Percentiles rank a stretch among this genome's conserved stretches.
Evolutionary conservation across 345 rosid genomes (phyloP).

Genomic region (Gossypium bickii): DNA sequence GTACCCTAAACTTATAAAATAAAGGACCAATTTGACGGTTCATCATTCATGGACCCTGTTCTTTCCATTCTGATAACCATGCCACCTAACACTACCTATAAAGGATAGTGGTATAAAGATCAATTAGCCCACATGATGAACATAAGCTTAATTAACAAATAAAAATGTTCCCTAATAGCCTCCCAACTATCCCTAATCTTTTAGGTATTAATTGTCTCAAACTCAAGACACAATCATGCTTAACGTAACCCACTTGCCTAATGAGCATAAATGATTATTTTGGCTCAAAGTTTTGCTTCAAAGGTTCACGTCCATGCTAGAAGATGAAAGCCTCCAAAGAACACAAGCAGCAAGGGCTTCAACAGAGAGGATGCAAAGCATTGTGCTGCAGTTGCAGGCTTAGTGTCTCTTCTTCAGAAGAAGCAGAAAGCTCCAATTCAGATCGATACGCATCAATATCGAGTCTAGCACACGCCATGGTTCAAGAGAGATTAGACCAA

Average conservation of each 20-base stretch:
- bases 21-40: neutral
- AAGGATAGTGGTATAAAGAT: slow-evolving; percentile 23
- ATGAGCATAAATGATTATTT: slow-evolving; percentile 31
- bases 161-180: slow-evolving; percentile 35
- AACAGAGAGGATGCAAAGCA: slow-evolving; percentile 48
- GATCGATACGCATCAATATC: slow-evolving; percentile 52
- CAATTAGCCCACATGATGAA: slow-evolving; percentile 29
- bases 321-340: slow-evolving; percentile 31
- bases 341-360: slow-evolving; percentile 41
- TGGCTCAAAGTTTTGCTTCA: slow-evolving; percentile 21
- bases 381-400: slow-evolving; percentile 73
- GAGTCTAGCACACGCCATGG: slow-evolving; percentile 78
- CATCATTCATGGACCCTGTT: slow-evolving; percentile 10
- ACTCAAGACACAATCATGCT: slow-evolving; percentile 51
- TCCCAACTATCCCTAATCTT: slow-evolving; percentile 36
- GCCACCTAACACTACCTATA: slow-evolving; percentile 33
- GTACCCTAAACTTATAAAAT: slow-evolving; percentile 6
- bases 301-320: slow-evolving; percentile 4
- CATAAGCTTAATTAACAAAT: slow-evolving; percentile 32
- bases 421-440: slow-evolving; percentile 38
- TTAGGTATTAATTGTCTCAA: slow-evolving; percentile 16
- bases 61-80: slow-evolving; percentile 20
- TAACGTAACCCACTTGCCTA: slow-evolving; percentile 35
- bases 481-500: slow-evolving; percentile 13
- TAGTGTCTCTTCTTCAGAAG: slow-evolving; percentile 70